Conservation (phyloP, 306 rosid genomes). For the Mimosa bimucronata region DNA sequence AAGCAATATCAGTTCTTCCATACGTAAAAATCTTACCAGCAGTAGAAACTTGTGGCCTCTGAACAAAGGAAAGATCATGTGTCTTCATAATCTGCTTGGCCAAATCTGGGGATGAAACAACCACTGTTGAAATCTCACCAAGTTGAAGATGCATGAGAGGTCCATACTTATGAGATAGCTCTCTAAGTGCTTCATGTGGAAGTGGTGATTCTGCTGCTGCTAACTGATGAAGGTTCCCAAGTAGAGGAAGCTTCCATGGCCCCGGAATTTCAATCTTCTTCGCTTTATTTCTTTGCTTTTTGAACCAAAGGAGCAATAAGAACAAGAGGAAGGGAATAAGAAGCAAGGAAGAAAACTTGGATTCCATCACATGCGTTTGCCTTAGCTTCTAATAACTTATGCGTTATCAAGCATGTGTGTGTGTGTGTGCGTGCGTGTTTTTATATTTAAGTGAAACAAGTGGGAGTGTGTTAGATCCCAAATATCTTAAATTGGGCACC, state of each 20-base stretch:
- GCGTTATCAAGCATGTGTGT: neutral
- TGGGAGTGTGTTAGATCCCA: no score
- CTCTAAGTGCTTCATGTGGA: slow-evolving; percentile 24
- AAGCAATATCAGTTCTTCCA: slow-evolving; percentile 17
- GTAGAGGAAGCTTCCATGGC: slow-evolving; percentile 40
- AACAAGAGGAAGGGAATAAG: neutral
- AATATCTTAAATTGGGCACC: no score
- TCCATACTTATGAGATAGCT: slow-evolving; percentile 26
- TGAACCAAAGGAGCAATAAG: neutral
- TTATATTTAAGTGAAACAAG: no score
- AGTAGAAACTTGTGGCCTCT: slow-evolving; percentile 11
- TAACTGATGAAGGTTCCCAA: slow-evolving; percentile 41
- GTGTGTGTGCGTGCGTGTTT: neutral
- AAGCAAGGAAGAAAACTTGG: neutral
- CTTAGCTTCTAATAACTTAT: neutral
- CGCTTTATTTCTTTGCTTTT: neutral
- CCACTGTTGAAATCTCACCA: neutral
- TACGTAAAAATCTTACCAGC: neutral
- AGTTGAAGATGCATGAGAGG: slow-evolving; percentile 31
- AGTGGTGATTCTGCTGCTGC: slow-evolving; percentile 17
- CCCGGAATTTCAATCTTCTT: neutral
- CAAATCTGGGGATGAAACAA: neutral
- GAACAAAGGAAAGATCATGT: slow-evolving; percentile 30
- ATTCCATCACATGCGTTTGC: neutral
- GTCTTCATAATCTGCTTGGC: slow-evolving; percentile 35